Evolutionary conservation across 352 stramenopile genomes (phyloP), one percentile per base, ranked within the genome.

Genomic region (Blastocystis hominis): DNA sequence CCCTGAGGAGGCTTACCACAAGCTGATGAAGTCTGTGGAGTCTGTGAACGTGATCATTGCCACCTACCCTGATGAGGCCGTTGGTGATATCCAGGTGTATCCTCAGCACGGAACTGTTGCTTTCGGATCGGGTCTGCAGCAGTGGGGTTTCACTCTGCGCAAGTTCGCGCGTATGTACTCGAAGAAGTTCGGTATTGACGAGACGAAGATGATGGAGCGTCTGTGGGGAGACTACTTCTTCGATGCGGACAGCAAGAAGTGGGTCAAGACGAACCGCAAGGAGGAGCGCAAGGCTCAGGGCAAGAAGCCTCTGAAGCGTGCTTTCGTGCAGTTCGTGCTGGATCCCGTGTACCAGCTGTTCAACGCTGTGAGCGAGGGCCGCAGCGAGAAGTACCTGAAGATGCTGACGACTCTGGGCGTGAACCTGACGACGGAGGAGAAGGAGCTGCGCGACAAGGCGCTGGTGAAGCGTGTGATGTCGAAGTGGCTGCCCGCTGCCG

Each of bases 251-350:
- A 95, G 95, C 89, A 98, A 98, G 92, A 97, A 98, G 89, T 98
- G 95, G 95, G 95, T 92, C 55, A 88, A 88, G 75, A 97, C 94
- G 61, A 93, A 94, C 90, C 96, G 98, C 92, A 98, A 98, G 91
- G 91, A 92, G 69, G 91, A 91, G 88, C 50, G 75, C 62, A 89
- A 89, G 78, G 54, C 88, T 69, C 59, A 88, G 42, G 76, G 53
- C 75, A 90, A 91, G 63, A 90, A 90, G 36, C 72, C 91, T 34
- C 93, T 98, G 69, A 98, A 98, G 92, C 95, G 97, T 90, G 96
- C 96, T 88, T 99, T 99, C 92, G 98, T 96, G 90, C 95, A 99
- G 92, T 99, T 99, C 92, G 98, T 99, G 92, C 97, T 98, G 91
- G 96, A 98, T 84, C 96, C 96, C 44, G 98, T 99, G 91, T 97